Percentiles rank a stretch among this genome's conserved stretches.
Evolutionary conservation across 805 yeast genomes (phyloP).

Genomic region (Torulaspora maleeae): DNA sequence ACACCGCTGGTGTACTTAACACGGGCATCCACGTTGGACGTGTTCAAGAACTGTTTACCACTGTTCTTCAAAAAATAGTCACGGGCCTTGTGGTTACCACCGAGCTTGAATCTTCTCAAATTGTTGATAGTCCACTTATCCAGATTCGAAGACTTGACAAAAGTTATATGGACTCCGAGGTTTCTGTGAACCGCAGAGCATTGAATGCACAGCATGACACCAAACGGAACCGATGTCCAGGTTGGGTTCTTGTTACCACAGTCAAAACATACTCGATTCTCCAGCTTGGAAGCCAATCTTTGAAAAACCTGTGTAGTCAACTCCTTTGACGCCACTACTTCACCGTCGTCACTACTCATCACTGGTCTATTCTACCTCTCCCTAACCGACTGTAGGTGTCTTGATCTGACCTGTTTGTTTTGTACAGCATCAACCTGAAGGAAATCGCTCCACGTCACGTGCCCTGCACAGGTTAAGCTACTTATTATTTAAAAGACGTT

Average conservation of each 20-base stretch:
- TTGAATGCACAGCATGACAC: conserved; percentile 85
- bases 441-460: not conserved
- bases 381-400: not conserved
- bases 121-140: conserved; percentile 94
- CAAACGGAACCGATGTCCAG: conserved; percentile 97
- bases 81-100: conserved; percentile 84
- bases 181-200: conserved; percentile 95
- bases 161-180: conserved; percentile 92
- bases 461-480: not conserved
- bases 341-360: conserved; percentile 34
- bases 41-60: conserved; percentile 61
- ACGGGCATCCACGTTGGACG: conserved; percentile 52
- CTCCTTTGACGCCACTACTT: conserved; percentile 54
- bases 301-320: conserved; percentile 63
- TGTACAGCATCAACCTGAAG: not conserved
- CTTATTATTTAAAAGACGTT: conserved; percentile 34
- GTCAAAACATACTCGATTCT: conserved; percentile 87
- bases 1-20: conserved; percentile 75
- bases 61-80: conserved; percentile 83
- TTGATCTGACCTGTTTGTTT: not conserved
- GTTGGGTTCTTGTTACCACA: conserved; percentile 93
- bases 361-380: not conserved
- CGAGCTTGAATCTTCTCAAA: conserved; percentile 85
- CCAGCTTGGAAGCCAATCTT: conserved; percentile 55
- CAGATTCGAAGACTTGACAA: conserved; percentile 85